Conservation (phyloP, 2,329 filamentous ascomycete genomes). For the Onygena corvina region DNA sequence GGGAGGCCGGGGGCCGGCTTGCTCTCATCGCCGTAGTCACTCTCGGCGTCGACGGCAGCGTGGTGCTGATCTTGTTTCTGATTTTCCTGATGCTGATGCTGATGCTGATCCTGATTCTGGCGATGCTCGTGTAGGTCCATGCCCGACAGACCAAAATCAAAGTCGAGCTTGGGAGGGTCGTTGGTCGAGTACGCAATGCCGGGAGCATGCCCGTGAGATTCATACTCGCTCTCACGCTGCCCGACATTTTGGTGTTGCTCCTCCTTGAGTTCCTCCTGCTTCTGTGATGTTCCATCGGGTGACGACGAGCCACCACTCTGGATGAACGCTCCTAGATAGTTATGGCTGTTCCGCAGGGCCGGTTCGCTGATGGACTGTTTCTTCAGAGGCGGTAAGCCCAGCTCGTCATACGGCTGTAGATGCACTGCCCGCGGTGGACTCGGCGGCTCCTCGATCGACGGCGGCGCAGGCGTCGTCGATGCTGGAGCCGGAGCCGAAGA, state of each 20-base stretch:
- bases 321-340: slow-evolving; percentile 30
- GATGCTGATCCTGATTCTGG: neutral
- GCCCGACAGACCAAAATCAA: neutral
- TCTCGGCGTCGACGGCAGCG: slow-evolving; percentile 40
- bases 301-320: slow-evolving; percentile 20
- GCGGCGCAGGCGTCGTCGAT: too few relatives aligned
- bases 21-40: slow-evolving; percentile 43
- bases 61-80: neutral
- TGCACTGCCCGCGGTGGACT: neutral
- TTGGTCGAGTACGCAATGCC: slow-evolving; percentile 1
- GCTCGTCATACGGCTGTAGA: neutral
- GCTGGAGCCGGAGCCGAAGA: too few relatives aligned
- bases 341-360: slow-evolving; percentile 27
- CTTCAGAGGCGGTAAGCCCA: neutral
- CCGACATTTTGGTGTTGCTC: too few relatives aligned
- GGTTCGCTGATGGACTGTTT: slow-evolving; percentile 14
- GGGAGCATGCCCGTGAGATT: neutral
- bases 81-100: too few relatives aligned
- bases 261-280: neutral
- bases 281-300: neutral
- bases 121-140: neutral
- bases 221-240: neutral
- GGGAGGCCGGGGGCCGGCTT: slow-evolving; percentile 38
- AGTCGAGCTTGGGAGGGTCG: neutral
- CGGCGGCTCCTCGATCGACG: neutral